A percentile compares a stretch with the other conserved stretches of the same genome.
phyloP scores from a whole-genome alignment of 257 asterid genomes.

The Pogostemon cablin region DNA sequence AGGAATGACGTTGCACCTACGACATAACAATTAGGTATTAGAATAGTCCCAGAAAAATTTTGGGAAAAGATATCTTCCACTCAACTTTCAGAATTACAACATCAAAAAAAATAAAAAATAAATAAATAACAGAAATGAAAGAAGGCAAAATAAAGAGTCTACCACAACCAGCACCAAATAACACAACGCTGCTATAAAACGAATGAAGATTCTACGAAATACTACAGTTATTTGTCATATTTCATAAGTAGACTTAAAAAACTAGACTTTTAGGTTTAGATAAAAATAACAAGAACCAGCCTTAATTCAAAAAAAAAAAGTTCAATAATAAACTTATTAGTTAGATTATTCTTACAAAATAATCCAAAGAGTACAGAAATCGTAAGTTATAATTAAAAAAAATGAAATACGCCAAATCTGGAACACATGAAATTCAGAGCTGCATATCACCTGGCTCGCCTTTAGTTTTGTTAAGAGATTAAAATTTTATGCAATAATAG shows the following conservation, averaged over 20 bases:
- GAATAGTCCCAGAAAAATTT: slow-evolving; percentile 15
- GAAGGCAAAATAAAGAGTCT: slow-evolving; percentile 4
- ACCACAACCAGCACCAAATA: not conserved
- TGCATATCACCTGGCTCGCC: not conserved
- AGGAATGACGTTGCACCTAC: slow-evolving; percentile 63
- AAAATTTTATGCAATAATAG: not conserved
- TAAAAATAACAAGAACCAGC: not conserved
- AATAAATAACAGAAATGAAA: not conserved
- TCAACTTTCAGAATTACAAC: too few relatives aligned
- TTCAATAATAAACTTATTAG: not conserved
- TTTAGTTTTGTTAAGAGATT: not conserved
- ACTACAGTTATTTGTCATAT: not conserved
- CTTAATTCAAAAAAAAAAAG: not conserved
- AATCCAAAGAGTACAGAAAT: not conserved
- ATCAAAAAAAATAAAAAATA: too few relatives aligned
- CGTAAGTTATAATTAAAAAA: not conserved
- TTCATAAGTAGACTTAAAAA: not conserved
- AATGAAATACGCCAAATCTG: not conserved
- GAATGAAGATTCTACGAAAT: not conserved
- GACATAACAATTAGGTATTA: slow-evolving; percentile 16
- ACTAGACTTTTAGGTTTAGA: not conserved
- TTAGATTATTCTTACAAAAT: not conserved
- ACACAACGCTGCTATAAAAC: not conserved
- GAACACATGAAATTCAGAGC: not conserved
- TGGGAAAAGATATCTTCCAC: not conserved